Evolutionary conservation across 2,329 filamentous ascomycete genomes (phyloP).

Genomic region (Fusarium tricinctum): DNA sequence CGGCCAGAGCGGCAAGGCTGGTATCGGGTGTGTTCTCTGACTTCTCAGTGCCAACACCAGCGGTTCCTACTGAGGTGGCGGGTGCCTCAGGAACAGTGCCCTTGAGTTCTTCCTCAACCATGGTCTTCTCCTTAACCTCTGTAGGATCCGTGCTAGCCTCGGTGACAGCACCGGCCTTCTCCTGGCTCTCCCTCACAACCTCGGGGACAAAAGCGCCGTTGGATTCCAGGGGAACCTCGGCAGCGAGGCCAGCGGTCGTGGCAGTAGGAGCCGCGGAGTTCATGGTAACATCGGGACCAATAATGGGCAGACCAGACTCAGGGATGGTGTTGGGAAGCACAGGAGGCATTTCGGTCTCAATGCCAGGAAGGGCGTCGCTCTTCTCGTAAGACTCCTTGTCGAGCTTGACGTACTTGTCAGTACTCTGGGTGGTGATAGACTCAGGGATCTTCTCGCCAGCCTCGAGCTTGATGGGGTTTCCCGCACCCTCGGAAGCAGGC

Average conservation of each 20-base stretch:
- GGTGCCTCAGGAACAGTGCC: conserved; percentile 73
- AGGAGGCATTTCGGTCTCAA: conserved; percentile 66
- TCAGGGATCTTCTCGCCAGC: conserved; percentile 87
- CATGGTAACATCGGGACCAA: conserved; percentile 61
- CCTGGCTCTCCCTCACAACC: conserved; percentile 79
- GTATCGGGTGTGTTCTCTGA: conserved; percentile 60
- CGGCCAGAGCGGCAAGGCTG: conserved; percentile 58
- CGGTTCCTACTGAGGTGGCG: conserved; percentile 69
- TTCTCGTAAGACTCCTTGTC: conserved; percentile 91
- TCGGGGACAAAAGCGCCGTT: conserved; percentile 57
- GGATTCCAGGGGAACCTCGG: conserved; percentile 74
- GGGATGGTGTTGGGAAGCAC: conserved; percentile 78
- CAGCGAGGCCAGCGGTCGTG: conserved; percentile 79
- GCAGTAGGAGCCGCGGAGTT: conserved; percentile 67
- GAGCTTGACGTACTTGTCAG: conserved; percentile 78
- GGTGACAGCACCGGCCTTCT: conserved; percentile 72
- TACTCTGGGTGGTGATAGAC: conserved; percentile 74
- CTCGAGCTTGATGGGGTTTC: conserved; percentile 84
- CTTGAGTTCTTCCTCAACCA: conserved; percentile 78
- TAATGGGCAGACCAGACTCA: conserved; percentile 83
- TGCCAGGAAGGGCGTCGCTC: conserved; percentile 73
- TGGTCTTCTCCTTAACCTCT: conserved; percentile 79
- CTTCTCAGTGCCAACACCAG: conserved; percentile 67
- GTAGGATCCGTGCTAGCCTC: conserved; percentile 76
- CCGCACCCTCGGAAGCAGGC: conserved; percentile 71